These are phyloP conservation scores for Anisodus acutangulus DNA, from an alignment of 257 asterid species.

Conservation along the genomic window DNA sequence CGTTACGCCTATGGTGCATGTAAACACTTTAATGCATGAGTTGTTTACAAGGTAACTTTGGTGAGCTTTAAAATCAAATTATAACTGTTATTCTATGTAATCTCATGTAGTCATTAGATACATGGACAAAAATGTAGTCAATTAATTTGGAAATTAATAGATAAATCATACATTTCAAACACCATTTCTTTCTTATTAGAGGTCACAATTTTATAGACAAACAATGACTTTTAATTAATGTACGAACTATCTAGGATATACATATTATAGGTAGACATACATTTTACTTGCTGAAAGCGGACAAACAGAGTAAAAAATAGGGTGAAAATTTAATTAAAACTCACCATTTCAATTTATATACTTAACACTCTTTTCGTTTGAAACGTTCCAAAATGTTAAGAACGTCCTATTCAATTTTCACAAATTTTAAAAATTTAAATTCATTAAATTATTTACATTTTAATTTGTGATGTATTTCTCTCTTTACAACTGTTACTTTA, in stretches of 20 bases:
- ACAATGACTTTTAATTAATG: background rate
- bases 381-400: background rate
- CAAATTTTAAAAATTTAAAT: background rate
- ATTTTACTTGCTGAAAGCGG: background rate
- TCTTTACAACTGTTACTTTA: background rate
- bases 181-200: background rate
- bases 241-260: too few relatives aligned
- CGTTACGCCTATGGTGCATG: background rate
- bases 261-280: background rate
- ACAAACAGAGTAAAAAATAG: background rate
- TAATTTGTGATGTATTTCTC: background rate
- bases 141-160: constrained; percentile 19
- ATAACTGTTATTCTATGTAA: background rate
- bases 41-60: background rate
- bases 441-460: background rate
- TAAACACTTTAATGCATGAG: background rate
- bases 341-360: background rate
- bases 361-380: background rate
- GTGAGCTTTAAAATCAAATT: constrained; percentile 8
- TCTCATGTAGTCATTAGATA: background rate
- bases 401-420: background rate
- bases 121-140: background rate
- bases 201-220: background rate
- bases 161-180: background rate
- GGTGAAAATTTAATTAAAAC: background rate